These are phyloP conservation scores for Voacanga thouarsii DNA, from an alignment of 257 asterid species.

Conservation along the genomic window DNA sequence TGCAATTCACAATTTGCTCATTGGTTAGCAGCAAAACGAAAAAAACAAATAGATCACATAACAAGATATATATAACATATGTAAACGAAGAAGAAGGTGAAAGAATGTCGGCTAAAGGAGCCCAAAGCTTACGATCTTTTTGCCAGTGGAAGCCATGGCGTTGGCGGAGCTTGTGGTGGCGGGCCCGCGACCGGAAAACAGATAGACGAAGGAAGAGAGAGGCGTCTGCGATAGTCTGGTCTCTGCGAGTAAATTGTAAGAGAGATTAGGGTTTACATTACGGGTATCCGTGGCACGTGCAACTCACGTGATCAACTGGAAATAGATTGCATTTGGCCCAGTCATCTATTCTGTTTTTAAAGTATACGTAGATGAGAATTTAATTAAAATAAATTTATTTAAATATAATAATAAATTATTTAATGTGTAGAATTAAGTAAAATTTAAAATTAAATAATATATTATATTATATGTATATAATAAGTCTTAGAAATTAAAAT, in stretches of 20 bases:
- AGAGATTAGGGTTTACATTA: background rate
- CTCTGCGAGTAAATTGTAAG: background rate
- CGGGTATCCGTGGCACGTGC: background rate
- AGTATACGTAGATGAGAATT: too few species aligned
- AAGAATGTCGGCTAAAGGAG: background rate
- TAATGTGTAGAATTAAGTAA: too few species aligned
- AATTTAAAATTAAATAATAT: too few species aligned
- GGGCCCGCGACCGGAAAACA: background rate
- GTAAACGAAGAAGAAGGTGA: too few species aligned
- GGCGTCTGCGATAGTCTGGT: background rate
- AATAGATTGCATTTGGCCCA: background rate
- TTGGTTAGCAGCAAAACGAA: background rate
- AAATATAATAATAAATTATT: too few species aligned
- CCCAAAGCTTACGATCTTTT: background rate
- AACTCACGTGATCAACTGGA: background rate
- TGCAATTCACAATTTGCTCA: conserved; percentile 21
- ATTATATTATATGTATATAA: too few species aligned
- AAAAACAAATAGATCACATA: background rate
- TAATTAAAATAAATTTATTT: too few species aligned
- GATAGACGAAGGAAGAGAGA: background rate
- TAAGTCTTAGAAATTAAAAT: too few species aligned
- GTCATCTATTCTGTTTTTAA: too few species aligned
- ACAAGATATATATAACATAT: too few species aligned
- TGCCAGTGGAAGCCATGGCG: background rate
- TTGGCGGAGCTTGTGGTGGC: background rate